Evolutionary conservation across 371 early-diverging fungal species (phyloP), one percentile per base, ranked within the genome.

Genomic region (Homolaphlyctis polyrhiza): DNA sequence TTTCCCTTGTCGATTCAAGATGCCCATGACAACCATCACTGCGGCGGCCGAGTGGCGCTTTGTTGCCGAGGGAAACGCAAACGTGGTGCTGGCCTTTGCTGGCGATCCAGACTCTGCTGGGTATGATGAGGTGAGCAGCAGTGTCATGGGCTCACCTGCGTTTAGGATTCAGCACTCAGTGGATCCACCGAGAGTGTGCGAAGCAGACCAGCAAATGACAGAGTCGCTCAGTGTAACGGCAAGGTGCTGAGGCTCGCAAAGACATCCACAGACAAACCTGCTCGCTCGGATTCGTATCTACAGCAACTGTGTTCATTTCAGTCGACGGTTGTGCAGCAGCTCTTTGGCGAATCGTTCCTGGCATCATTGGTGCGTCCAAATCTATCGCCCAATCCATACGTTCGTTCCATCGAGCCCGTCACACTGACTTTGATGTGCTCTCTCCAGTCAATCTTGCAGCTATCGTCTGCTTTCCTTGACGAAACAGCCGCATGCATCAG

Each of bases 31-130:
- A n/a, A n/a, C n/a, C n/a, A n/a, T n/a, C n/a, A n/a, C n/a, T n/a
- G n/a, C n/a, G n/a, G n/a, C n/a, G n/a, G n/a, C n/a, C n/a, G n/a
- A n/a, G n/a, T n/a, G n/a, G n/a, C n/a, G n/a, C n/a, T n/a, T 47
- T 18, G 47, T 65, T 32, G 58, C 57, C 47, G 65, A 65, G 52
- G 57, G 61, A 13, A 55, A 64, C 36, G 64, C 64, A 6, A 58
- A 64, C 36, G 27, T 64, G 21, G 60, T 58, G 21, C 59, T 64
- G 16, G 52, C 33, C 8, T 18, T 3, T 47, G 39, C n/a, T n/a
- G n/a, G n/a, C n/a, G n/a, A n/a, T n/a, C n/a, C n/a, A n/a, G n/a
- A n/a, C n/a, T n/a, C n/a, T n/a, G n/a, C n/a, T n/a, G n/a, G n/a
- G n/a, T n/a, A n/a, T n/a, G n/a, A n/a, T n/a, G n/a, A n/a, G n/a